Conservation (phyloP, 176 grass and related monocot genomes). For the Carex littledalei region DNA sequence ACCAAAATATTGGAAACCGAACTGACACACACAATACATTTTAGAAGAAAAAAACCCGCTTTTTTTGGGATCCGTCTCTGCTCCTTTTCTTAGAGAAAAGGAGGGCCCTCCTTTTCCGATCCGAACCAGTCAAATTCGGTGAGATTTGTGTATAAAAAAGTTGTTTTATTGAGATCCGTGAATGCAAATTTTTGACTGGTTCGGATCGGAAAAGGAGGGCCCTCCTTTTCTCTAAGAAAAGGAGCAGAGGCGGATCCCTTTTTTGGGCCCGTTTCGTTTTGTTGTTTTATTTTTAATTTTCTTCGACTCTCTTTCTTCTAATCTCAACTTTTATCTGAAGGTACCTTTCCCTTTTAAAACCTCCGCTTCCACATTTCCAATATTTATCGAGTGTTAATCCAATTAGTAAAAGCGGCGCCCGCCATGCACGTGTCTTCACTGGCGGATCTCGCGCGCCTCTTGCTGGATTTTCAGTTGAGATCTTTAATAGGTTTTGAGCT, state of each 20-base stretch:
- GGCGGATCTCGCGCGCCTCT: background rate
- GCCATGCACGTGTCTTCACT: slow-evolving; percentile 11
- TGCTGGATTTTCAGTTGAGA: slow-evolving; percentile 3
- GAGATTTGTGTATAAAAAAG: too few species aligned
- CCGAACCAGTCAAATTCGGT: too few species aligned
- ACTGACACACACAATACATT: background rate
- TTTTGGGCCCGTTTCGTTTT: background rate
- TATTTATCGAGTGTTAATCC: background rate
- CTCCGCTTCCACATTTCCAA: background rate
- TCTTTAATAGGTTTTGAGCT: slow-evolving; percentile 13
- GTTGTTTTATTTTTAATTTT: background rate
- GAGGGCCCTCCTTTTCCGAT: too few species aligned
- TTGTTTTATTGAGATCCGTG: too few species aligned
- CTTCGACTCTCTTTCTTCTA: background rate
- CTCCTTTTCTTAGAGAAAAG: too few species aligned
- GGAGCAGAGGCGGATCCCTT: too few species aligned
- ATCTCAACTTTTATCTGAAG: background rate
- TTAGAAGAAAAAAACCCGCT: background rate
- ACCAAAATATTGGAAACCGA: background rate
- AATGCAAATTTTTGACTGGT: too few species aligned
- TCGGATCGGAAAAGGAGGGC: too few species aligned
- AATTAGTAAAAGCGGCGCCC: slow-evolving; percentile 6
- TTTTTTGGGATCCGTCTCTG: too few species aligned
- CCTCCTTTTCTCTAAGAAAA: too few species aligned
- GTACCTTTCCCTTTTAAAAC: slow-evolving; percentile 18